Conservation (phyloP, 768 basidiomycete genomes). For the Kwoniella botswanensis region DNA sequence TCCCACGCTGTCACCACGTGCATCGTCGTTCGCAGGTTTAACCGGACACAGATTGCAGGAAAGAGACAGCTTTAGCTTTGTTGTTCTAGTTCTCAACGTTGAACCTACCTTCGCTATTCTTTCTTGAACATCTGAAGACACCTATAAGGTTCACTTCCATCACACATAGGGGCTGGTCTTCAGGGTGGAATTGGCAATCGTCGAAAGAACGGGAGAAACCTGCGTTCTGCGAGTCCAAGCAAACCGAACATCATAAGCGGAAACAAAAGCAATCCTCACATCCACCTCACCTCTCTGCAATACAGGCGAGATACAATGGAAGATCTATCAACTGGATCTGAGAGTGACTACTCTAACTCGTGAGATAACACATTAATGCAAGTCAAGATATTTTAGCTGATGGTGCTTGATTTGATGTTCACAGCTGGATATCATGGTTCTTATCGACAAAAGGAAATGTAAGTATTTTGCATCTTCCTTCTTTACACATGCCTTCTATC, state of each 20-base stretch:
- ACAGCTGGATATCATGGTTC: conserved; percentile 97
- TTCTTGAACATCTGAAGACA: too few species aligned
- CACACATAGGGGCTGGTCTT: too few species aligned
- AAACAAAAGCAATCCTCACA: neutral
- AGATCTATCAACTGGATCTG: conserved; percentile 71
- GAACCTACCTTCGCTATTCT: neutral
- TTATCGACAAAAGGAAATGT: conserved; percentile 90
- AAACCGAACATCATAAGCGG: neutral
- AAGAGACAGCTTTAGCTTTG: neutral
- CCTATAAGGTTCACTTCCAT: too few species aligned
- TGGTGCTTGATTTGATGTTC: neutral
- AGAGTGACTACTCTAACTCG: conserved; percentile 91
- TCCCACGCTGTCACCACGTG: conserved; percentile 4
- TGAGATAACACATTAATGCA: conserved; percentile 58
- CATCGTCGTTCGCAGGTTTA: neutral
- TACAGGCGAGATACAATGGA: conserved; percentile 46
- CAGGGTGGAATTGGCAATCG: too few species aligned
- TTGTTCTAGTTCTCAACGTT: neutral
- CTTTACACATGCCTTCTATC: neutral
- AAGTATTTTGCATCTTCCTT: conserved; percentile 8
- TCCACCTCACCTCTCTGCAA: neutral
- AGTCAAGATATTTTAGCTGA: neutral
- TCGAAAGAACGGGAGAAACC: too few species aligned
- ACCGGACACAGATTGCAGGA: neutral
- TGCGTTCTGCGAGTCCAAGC: neutral